Percentiles rank a stretch among this genome's conserved stretches.
phyloP scores from a whole-genome alignment of 2,329 filamentous ascomycete genomes.

The Tolypocladium nubicola region DNA sequence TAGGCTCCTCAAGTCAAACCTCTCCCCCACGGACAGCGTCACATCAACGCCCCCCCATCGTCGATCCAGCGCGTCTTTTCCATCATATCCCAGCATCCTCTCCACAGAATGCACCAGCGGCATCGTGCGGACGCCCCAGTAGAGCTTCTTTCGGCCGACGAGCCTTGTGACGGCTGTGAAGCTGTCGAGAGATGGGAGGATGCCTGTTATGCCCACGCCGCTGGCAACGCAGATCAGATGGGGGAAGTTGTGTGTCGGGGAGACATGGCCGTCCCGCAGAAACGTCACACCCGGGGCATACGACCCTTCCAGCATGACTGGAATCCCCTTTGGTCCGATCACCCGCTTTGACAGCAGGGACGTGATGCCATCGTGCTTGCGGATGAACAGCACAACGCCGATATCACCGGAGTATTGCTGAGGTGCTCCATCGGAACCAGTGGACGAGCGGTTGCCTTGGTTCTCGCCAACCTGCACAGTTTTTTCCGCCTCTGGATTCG shows the following conservation, averaged over 20 bases:
- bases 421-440: too few species aligned
- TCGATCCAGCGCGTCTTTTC: slow-evolving; percentile 1
- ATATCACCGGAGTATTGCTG: background rate
- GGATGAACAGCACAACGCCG: slow-evolving; percentile 2
- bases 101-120: slow-evolving; percentile 11
- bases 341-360: background rate
- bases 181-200: slow-evolving; percentile 12
- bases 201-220: slow-evolving; percentile 19
- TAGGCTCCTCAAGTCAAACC: slow-evolving; percentile 7
- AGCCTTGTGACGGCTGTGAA: slow-evolving; percentile 4
- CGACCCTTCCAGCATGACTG: slow-evolving; percentile 12
- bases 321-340: slow-evolving; percentile 4
- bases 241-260: slow-evolving; percentile 6
- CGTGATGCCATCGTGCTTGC: slow-evolving; percentile 3
- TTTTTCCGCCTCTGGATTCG: too few species aligned
- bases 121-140: slow-evolving; percentile 11
- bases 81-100: slow-evolving; percentile 6
- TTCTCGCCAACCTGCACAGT: too few species aligned
- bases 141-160: slow-evolving; percentile 9
- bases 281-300: slow-evolving; percentile 8
- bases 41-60: slow-evolving; percentile 10
- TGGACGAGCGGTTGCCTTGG: too few species aligned
- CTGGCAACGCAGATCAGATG: slow-evolving; percentile 19
- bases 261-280: slow-evolving; percentile 5
- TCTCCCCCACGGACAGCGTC: slow-evolving; percentile 9